Evolutionary conservation across 2,329 filamentous ascomycete species (phyloP).

Genomic region (Stachybotrys chlorohalonatus): DNA sequence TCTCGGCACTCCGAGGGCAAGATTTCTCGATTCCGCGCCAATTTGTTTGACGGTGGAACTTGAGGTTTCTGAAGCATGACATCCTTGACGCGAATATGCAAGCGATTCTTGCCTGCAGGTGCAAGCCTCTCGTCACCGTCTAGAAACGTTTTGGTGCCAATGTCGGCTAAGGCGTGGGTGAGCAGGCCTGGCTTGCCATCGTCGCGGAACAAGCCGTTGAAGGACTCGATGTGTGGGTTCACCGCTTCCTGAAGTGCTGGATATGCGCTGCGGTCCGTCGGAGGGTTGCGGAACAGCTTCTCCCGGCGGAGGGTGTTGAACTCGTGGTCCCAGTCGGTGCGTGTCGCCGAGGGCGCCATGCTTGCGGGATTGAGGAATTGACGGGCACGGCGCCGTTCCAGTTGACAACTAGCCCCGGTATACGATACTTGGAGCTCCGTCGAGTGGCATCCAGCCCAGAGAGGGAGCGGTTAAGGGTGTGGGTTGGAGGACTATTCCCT

Average conservation of each 20-base stretch:
- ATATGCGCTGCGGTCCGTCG: slow-evolving; percentile 79
- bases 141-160: slow-evolving; percentile 79
- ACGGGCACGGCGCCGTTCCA: background rate
- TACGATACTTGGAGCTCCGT: background rate
- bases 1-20: slow-evolving; percentile 90
- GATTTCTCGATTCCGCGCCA: slow-evolving; percentile 74
- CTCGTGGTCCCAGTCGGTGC: slow-evolving; percentile 71
- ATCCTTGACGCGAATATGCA: slow-evolving; percentile 71
- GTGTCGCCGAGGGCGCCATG: slow-evolving; percentile 51
- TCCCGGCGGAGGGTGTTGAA: slow-evolving; percentile 83
- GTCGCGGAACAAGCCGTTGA: slow-evolving; percentile 78
- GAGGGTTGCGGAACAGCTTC: slow-evolving; percentile 80
- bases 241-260: slow-evolving; percentile 80
- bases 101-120: slow-evolving; percentile 56
- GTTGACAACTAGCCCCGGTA: background rate
- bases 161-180: slow-evolving; percentile 72
- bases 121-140: slow-evolving; percentile 65
- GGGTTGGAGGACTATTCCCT: too few relatives aligned
- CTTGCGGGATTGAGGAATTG: slow-evolving; percentile 5
- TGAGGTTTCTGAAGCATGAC: slow-evolving; percentile 75
- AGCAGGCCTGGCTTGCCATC: slow-evolving; percentile 53
- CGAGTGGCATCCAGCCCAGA: background rate
- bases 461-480: too few relatives aligned
- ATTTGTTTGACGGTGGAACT: slow-evolving; percentile 75
- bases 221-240: slow-evolving; percentile 87